These are phyloP conservation scores for Hyaloraphidium curvatum DNA, from an alignment of 192 early-diverging fungal species.

Conservation along the genomic window DNA sequence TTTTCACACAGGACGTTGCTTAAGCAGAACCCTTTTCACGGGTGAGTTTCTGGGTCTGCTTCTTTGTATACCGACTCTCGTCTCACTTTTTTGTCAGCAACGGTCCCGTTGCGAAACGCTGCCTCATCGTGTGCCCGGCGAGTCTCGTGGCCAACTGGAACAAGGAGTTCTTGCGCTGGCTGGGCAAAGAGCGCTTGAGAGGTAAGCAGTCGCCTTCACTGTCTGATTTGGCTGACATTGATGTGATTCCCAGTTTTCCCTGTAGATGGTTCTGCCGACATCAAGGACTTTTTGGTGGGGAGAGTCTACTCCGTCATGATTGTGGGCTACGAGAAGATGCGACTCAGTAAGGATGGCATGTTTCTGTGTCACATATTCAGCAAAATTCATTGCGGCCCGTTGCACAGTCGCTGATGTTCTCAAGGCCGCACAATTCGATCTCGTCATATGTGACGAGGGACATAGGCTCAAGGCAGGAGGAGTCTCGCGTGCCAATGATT, in stretches of 20 bases:
- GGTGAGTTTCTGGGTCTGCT: conserved; percentile 3
- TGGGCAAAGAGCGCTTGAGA: conserved; percentile 22
- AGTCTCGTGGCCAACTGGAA: conserved; percentile 33
- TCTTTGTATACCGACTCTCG: not conserved
- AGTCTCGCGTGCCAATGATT: too few relatives aligned
- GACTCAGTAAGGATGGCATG: not conserved
- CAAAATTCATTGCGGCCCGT: not conserved
- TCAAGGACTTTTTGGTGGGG: conserved; percentile 21
- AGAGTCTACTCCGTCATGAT: conserved; percentile 25
- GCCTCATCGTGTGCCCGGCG: conserved; percentile 36
- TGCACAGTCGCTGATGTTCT: not conserved
- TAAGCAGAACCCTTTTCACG: conserved; percentile 19
- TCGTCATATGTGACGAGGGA: conserved; percentile 6
- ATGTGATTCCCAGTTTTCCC: conserved; percentile 8
- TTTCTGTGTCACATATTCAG: not conserved
- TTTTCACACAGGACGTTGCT: not conserved
- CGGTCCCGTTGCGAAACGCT: conserved; percentile 3
- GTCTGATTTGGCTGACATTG: not conserved
- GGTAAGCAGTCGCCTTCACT: not conserved
- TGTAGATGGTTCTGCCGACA: conserved; percentile 20
- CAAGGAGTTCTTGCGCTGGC: conserved; percentile 41
- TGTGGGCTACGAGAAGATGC: conserved; percentile 20
- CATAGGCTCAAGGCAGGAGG: not conserved
- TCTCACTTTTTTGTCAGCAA: not conserved
- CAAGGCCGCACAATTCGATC: not conserved